Evolutionary conservation across 2,329 filamentous ascomycete genomes (phyloP).

Genomic region (Anthostomella pinea): DNA sequence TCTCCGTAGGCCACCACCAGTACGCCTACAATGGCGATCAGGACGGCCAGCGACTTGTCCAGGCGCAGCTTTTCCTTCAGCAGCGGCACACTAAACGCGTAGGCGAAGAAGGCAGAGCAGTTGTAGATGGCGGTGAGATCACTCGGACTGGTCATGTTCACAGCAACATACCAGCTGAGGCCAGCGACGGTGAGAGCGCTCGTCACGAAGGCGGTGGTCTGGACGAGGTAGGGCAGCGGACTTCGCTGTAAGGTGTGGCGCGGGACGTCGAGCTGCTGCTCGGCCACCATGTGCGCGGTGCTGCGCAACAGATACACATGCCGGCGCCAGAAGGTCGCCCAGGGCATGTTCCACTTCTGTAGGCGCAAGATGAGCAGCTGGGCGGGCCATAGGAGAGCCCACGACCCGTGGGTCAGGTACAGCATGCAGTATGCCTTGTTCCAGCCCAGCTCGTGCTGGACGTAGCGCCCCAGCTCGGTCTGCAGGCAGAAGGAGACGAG

Average conservation of each 20-base stretch:
- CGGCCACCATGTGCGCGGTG: conserved; percentile 78
- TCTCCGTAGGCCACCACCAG: conserved; percentile 96
- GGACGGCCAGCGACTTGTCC: conserved; percentile 84
- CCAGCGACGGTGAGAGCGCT: conserved; percentile 85
- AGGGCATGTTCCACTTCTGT: conserved; percentile 75
- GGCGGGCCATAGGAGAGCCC: conserved; percentile 82
- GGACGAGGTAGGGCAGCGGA: conserved; percentile 67
- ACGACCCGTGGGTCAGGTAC: conserved; percentile 94
- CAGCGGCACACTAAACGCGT: conserved; percentile 90
- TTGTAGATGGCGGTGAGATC: conserved; percentile 99
- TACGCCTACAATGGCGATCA: conserved; percentile 83
- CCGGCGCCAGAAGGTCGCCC: conserved; percentile 78
- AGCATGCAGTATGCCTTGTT: conserved; percentile 99
- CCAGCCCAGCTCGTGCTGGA: conserved; percentile 90
- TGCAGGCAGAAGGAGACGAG: conserved; percentile 88
- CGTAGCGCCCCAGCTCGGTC: conserved; percentile 93
- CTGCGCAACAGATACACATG: conserved; percentile 50
- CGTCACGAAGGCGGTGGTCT: conserved; percentile 78
- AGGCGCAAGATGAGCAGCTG: conserved; percentile 79
- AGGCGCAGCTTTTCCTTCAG: conserved; percentile 79
- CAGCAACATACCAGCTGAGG: conserved; percentile 92
- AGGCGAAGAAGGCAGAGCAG: conserved; percentile 97
- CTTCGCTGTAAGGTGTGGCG: conserved; percentile 38
- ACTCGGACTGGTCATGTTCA: conserved; percentile 86
- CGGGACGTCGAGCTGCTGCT: conserved; percentile 67